Evolutionary conservation across 352 stramenopile genomes (phyloP), one percentile per base, ranked within the genome.

Genomic region (Pythium guiyangense): DNA sequence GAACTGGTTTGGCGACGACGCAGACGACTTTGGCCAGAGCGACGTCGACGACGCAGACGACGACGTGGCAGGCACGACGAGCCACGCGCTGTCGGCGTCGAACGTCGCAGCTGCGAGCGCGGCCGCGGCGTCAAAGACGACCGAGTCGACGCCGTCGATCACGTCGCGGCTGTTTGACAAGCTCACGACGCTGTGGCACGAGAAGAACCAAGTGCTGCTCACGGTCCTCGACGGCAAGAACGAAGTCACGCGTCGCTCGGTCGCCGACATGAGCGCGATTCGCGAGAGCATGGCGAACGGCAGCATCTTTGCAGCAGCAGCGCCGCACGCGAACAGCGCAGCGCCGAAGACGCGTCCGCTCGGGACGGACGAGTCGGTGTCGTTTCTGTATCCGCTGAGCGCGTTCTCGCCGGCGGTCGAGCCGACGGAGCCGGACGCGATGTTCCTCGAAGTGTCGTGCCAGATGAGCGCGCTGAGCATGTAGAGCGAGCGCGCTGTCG

Each of bases 301-400:
- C 51, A 76, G 72, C 47, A 74, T 89, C 48, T 91, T 93, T 46
- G 70, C 71, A 42, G 64, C 63, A 71, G 69, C 35, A 71, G 52
- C 10, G 73, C 58, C 49, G 54, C 63, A 54, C 34, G 34, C 35
- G 27, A 39, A 8, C 14, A 49, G 18, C 26, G 20, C 51, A 31
- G 46, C 22, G 5, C 53, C 45, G 34, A 71, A 70, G 68, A 69
- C 54, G 54, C 59, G 15, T 48, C 65, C 67, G 22, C 65, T 66
- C 47, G 60, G 68, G 48, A 77, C 86, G 35, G 63, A 79, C 48
- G 71, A 87, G 71, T 85, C 81, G 49, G 72, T 94, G 54, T 89
- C 81, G 65, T 94, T 94, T 64, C 54, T 94, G 26, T 94, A 94
- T 59, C 84, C 84, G n/a, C 69, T 94, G 70, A 87, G 78, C 44